Percentiles rank a stretch among this genome's conserved stretches.
These are phyloP conservation scores for Lactarius sp. DNA, from an alignment of 768 basidiomycete species.

Conservation along the genomic window DNA sequence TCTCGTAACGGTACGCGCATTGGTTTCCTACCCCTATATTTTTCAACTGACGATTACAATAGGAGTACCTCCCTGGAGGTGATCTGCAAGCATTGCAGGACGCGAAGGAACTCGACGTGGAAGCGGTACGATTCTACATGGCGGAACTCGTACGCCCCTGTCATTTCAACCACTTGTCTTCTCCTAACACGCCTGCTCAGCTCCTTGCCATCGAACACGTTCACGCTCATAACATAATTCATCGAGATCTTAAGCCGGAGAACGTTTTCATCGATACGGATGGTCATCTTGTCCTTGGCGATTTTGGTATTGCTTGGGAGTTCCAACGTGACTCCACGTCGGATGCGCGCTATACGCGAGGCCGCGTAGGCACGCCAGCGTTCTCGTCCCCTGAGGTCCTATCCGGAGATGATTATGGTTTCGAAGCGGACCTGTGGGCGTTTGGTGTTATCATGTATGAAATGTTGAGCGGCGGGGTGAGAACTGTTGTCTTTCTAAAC, in stretches of 20 bases:
- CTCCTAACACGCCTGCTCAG: background rate
- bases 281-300: conserved; percentile 84
- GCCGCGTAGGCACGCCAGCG: conserved; percentile 15
- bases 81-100: background rate
- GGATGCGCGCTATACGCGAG: background rate
- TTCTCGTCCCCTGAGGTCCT: conserved; percentile 23
- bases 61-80: conserved; percentile 22
- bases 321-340: conserved; percentile 72
- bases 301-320: conserved; percentile 96
- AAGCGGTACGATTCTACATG: conserved; percentile 18
- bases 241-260: conserved; percentile 99
- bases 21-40: background rate
- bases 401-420: conserved; percentile 7
- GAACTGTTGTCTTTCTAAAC: background rate
- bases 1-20: conserved; percentile 6
- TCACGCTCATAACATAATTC: conserved; percentile 95
- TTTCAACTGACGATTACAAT: background rate
- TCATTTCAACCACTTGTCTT: background rate
- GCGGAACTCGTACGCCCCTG: conserved; percentile 18
- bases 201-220: conserved; percentile 39
- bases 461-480: conserved; percentile 14
- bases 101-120: background rate
- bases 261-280: conserved; percentile 89
- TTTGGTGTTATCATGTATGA: conserved; percentile 23
- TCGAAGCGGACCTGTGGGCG: conserved; percentile 23